A percentile compares a stretch with the other conserved stretches of the same genome.
Conservation (phyloP, 164 flowering plant species). For the Berberis vulgaris region DNA sequence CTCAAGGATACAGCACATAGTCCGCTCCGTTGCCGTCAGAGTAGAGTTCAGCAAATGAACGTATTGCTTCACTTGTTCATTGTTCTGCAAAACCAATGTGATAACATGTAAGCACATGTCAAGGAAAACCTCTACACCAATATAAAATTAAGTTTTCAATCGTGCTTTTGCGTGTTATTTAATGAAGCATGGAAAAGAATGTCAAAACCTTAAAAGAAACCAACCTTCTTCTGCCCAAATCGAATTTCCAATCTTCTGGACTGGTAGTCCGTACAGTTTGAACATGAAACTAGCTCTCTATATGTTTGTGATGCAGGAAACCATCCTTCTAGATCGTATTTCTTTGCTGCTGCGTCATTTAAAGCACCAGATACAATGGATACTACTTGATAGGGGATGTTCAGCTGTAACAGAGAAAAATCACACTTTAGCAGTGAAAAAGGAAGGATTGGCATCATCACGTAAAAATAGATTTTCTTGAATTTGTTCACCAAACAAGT, state of each 20-base stretch:
- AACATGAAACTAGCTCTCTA: constrained; percentile 93
- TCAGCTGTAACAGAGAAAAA: constrained; percentile 39
- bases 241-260: constrained; percentile 77
- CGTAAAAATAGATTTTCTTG: too few relatives aligned
- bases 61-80: constrained; percentile 75
- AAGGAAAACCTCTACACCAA: neutral
- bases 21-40: constrained; percentile 92
- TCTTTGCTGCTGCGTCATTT: constrained; percentile 96
- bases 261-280: constrained; percentile 92
- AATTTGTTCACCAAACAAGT: too few relatives aligned
- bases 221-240: constrained; percentile 89
- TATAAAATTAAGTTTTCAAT: too few relatives aligned
- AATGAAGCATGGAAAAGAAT: neutral
- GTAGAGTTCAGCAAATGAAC: constrained; percentile 88
- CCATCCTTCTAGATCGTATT: constrained; percentile 93
- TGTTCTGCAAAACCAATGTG: constrained; percentile 39
- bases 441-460: neutral
- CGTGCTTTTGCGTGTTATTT: neutral
- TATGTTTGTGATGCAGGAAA: constrained; percentile 89
- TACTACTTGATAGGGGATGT: constrained; percentile 77
- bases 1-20: constrained; percentile 89
- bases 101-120: neutral
- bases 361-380: constrained; percentile 90
- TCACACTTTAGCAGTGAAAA: neutral
- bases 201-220: neutral